A percentile compares a stretch with the other conserved stretches of the same genome.
Conservation (phyloP, 2,329 filamentous ascomycete genomes). For the Cylindrodendrum hubeiense region DNA sequence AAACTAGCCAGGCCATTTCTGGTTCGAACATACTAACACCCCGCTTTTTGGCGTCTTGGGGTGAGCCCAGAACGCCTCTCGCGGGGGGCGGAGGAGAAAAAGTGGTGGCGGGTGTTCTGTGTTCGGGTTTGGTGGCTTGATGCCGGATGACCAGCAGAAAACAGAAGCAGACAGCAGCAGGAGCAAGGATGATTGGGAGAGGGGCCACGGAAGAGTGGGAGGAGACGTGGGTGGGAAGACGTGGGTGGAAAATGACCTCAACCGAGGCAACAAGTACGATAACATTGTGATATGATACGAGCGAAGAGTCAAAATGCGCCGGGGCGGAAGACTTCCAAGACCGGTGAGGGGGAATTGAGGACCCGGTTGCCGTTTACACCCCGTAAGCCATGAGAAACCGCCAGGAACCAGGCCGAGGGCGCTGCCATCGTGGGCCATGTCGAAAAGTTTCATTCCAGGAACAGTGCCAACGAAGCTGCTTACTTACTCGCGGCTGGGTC, state of each 20-base stretch:
- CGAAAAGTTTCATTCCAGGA: not conserved
- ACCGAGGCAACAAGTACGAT: not conserved
- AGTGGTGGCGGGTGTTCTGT: constrained; percentile 7
- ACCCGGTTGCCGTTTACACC: not conserved
- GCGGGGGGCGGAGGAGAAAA: not conserved
- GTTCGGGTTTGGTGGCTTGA: constrained; percentile 17
- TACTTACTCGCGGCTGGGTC: not conserved
- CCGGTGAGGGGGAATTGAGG: not conserved
- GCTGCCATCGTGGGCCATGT: not conserved
- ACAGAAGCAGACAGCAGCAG: not conserved
- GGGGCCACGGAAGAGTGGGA: not conserved
- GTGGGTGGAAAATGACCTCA: constrained; percentile 27
- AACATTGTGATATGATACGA: not conserved
- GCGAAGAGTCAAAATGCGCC: not conserved
- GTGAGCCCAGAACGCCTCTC: constrained; percentile 13
- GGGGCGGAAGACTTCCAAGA: not conserved
- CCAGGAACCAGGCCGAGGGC: not conserved
- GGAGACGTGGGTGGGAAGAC: not conserved
- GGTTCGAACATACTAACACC: constrained; percentile 14
- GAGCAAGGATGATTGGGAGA: not conserved
- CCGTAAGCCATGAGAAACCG: not conserved
- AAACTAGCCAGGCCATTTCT: not conserved
- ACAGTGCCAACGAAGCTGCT: not conserved
- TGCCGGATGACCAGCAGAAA: constrained; percentile 16
- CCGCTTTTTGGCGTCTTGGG: constrained; percentile 24